These are phyloP conservation scores for Penstemon eatonii DNA, from an alignment of 257 asterid species.

Conservation along the genomic window DNA sequence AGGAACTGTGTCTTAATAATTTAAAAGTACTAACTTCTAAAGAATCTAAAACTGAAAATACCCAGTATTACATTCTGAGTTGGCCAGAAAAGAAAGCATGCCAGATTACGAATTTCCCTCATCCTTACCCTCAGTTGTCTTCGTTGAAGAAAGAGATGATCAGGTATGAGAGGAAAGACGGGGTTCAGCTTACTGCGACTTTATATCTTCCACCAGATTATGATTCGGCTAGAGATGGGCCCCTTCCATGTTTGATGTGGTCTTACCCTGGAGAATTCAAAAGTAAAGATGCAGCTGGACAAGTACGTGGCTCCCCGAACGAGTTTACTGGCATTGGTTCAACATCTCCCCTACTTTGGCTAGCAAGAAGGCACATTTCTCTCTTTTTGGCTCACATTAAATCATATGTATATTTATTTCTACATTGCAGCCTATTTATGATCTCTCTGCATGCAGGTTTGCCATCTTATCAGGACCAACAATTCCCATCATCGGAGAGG, in stretches of 20 bases:
- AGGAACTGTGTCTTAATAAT: constrained; percentile 55
- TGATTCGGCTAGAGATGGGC: constrained; percentile 89
- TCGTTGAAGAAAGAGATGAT: constrained; percentile 93
- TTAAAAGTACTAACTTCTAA: constrained; percentile 76
- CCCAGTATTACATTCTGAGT: constrained; percentile 72
- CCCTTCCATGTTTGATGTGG: constrained; percentile 99
- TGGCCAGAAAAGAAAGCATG: constrained; percentile 89
- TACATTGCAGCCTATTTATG: constrained; percentile 13
- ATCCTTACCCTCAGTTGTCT: constrained; percentile 94
- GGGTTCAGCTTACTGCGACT: constrained; percentile 97
- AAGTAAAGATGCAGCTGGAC: constrained; percentile 97
- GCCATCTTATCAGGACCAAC: constrained; percentile 96
- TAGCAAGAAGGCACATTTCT: constrained; percentile 72
- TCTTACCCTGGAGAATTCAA: constrained; percentile 99
- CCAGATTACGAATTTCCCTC: constrained; percentile 90
- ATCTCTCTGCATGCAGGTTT: constrained; percentile 61
- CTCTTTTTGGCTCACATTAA: constrained; percentile 26
- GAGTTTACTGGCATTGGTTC: constrained; percentile 97
- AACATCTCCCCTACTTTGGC: constrained; percentile 95
- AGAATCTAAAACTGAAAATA: constrained; percentile 95
- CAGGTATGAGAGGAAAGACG: constrained; percentile 89
- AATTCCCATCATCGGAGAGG: constrained; percentile 97
- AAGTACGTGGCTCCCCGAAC: constrained; percentile 99
- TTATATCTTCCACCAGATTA: constrained; percentile 89
- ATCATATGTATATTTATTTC: constrained; percentile 16